Base-by-base conservation (phyloP, 2,329 filamentous ascomycete species). In the Lasiodiplodia sp. region DNA sequence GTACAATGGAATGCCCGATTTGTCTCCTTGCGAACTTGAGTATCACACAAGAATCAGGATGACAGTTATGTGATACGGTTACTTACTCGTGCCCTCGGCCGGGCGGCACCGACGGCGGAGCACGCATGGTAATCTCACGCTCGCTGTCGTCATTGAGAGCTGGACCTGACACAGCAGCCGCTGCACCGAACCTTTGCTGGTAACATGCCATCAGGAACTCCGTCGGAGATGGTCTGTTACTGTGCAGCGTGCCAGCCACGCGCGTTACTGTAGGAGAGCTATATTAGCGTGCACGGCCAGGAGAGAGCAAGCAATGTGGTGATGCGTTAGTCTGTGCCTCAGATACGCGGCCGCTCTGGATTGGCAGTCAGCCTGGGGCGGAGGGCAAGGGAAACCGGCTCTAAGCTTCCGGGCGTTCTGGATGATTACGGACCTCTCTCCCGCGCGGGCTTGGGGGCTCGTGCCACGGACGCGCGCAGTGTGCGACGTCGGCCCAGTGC, bases 331-430 rank as follows among this genome's bases (percentile, higher is more conserved):
- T 53, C 28, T n/a, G 47, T 37, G 60, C 28, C n/a, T 37, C 60
- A 23, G 23, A 64, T 64, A 64, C 60, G 60, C 60, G 60, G 44
- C 60, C 60, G 21, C 18, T 49, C 16, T 5, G 60, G 60, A 64
- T 64, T 64, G 60, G 60, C 47, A 64, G 60, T 47, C 37, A 25
- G 40, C 11, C 40, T 16, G n/a, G 40, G 57, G 38, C 56, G 10
- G 47, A 44, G n/a, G 57, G 21, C 40, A 40, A 37, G 4, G n/a
- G 40, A 37, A 34, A 12, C 28, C 40, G 58, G 58, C 25, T 14
- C 25, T 10, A 21, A 14, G 11, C 40, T 18, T 21, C 28, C 47
- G 28, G 56, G 31, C 10, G 31, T 34, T 34, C 11, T 18, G 47
- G 60, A 49, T 63, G 37, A 21, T 28, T 14, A 14, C 55, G 34